phyloP scores from a whole-genome alignment of 192 early-diverging fungal species.

The Coemansia sp. region DNA sequence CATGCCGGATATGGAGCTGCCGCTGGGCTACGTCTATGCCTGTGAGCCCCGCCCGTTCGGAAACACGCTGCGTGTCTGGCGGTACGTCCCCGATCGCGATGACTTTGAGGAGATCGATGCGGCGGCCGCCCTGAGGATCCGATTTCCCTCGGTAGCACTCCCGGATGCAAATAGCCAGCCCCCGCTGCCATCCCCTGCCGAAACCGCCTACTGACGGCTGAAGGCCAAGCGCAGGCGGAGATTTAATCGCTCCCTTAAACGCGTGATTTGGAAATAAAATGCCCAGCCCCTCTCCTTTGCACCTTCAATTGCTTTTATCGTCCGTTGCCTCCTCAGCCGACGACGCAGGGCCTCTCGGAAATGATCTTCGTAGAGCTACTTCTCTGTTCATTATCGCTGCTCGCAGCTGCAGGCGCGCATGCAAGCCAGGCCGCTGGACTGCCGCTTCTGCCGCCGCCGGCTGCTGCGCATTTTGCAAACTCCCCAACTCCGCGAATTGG shows the following conservation, averaged over 20 bases:
- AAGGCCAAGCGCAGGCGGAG: no score
- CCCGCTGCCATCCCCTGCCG: slow-evolving; percentile 42
- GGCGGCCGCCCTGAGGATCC: slow-evolving; percentile 28
- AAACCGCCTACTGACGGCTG: slow-evolving; percentile 25
- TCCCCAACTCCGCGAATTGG: no score
- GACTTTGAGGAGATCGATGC: slow-evolving; percentile 40
- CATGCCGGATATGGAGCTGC: slow-evolving; percentile 76
- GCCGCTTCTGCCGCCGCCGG: no score
- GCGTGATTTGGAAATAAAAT: no score
- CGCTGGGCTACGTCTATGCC: slow-evolving; percentile 74
- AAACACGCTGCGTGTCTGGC: slow-evolving; percentile 44
- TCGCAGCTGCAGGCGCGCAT: not conserved
- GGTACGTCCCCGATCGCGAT: slow-evolving; percentile 17
- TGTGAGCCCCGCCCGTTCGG: slow-evolving; percentile 84
- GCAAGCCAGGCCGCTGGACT: not conserved
- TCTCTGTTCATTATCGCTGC: no score
- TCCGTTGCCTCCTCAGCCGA: no score
- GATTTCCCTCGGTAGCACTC: slow-evolving; percentile 21
- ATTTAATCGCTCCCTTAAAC: no score
- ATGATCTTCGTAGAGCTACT: no score
- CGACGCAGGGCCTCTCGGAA: no score
- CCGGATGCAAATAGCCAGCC: slow-evolving; percentile 4
- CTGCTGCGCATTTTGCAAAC: no score
- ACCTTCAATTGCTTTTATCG: no score
- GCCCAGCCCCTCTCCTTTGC: no score